Evolutionary conservation across 1,284 basidiomycete genomes (phyloP).

Genomic region (Chalciporus sp.): DNA sequence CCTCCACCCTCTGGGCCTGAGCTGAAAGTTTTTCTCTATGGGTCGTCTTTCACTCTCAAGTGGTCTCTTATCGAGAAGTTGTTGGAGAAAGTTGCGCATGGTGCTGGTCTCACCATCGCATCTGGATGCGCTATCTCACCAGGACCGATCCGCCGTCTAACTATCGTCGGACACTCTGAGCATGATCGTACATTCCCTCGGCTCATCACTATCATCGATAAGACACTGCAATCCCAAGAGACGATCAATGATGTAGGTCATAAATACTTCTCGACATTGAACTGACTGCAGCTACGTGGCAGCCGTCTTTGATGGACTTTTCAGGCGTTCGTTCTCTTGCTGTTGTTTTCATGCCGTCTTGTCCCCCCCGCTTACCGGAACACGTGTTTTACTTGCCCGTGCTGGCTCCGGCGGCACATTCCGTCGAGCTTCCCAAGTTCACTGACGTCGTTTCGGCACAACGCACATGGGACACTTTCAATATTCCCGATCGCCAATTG

Average conservation of each 20-base stretch:
- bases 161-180: slow-evolving; percentile 27
- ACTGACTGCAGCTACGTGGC: slow-evolving; percentile 45
- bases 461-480: slow-evolving; percentile 51
- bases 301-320: slow-evolving; percentile 43
- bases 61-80: slow-evolving; percentile 59
- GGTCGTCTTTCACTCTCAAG: slow-evolving; percentile 54
- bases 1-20: slow-evolving; percentile 37
- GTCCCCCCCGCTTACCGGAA: slow-evolving; percentile 43
- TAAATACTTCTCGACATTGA: slow-evolving; percentile 32
- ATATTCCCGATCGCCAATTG: slow-evolving; percentile 45
- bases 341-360: slow-evolving; percentile 62
- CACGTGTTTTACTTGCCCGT: slow-evolving; percentile 67
- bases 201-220: slow-evolving; percentile 54
- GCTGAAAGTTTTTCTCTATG: slow-evolving; percentile 66
- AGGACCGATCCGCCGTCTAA: slow-evolving; percentile 24
- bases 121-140: slow-evolving; percentile 22
- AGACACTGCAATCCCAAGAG: slow-evolving; percentile 42
- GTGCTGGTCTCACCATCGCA: slow-evolving; percentile 30
- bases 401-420: slow-evolving; percentile 39
- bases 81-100: slow-evolving; percentile 44
- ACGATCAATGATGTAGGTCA: slow-evolving; percentile 49
- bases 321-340: slow-evolving; percentile 58
- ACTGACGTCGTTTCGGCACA: slow-evolving; percentile 38
- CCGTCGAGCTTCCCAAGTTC: slow-evolving; percentile 35
- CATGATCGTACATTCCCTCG: slow-evolving; percentile 30